A percentile compares a stretch with the other conserved stretches of the same genome.
Conservation (phyloP, 148 eudicot genomes). For the Persicaria maculosa region DNA sequence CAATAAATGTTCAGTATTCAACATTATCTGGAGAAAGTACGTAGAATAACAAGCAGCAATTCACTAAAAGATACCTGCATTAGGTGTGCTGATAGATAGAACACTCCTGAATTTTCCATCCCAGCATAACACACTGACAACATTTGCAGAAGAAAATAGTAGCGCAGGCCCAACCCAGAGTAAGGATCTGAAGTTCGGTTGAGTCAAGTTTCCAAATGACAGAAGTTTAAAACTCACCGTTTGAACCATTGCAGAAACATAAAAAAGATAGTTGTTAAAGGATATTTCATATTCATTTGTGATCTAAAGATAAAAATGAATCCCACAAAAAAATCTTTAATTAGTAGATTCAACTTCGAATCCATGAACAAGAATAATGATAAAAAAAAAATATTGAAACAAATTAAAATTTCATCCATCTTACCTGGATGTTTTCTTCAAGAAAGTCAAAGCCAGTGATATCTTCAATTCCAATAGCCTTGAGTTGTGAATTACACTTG, state of each 20-base stretch:
- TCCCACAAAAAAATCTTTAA: no score
- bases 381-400: no score
- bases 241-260: slow-evolving; percentile 11
- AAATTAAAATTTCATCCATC: no score
- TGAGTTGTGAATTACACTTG: no score
- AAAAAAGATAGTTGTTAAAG: slow-evolving; percentile 26
- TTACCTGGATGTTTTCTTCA: no score
- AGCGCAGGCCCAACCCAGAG: slow-evolving; percentile 95
- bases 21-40: no score
- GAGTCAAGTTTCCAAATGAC: slow-evolving; percentile 40
- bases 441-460: no score
- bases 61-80: slow-evolving; percentile 46
- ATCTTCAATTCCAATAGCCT: no score
- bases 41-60: not conserved
- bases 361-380: no score
- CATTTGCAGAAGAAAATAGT: slow-evolving; percentile 78
- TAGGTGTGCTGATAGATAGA: slow-evolving; percentile 65
- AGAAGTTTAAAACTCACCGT: not conserved
- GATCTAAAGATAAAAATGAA: no score
- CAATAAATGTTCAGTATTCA: not conserved
- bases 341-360: no score
- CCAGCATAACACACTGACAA: slow-evolving; percentile 83
- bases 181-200: slow-evolving; percentile 72
- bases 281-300: slow-evolving; percentile 36
- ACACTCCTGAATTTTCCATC: slow-evolving; percentile 90